A percentile compares a stretch with the other conserved stretches of the same genome.
Conservation (phyloP, 257 asterid species). For the Ligustrum vulgare region DNA sequence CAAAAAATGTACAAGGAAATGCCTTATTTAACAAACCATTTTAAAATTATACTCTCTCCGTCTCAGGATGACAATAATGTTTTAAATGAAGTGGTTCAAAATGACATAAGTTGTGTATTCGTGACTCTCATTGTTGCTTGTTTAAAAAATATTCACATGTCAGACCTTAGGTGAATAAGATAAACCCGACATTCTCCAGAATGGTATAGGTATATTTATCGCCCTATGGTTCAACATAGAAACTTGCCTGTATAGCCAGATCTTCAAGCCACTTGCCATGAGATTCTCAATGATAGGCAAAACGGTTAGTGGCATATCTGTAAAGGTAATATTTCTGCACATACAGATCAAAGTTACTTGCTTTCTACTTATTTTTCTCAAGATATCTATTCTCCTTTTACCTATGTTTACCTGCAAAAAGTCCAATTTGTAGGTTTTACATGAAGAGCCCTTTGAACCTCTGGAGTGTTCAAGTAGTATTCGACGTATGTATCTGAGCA, state of each 20-base stretch:
- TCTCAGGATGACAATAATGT: not conserved
- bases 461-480: conserved; percentile 30
- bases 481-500: conserved; percentile 31
- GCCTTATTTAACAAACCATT: not conserved
- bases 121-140: not conserved
- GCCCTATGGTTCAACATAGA: not conserved
- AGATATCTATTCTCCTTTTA: not conserved
- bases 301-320: conserved; percentile 25
- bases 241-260: conserved; percentile 41
- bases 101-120: not conserved
- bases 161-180: no score
- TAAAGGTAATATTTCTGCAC: conserved; percentile 20
- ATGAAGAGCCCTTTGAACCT: conserved; percentile 39
- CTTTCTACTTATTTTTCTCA: not conserved
- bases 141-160: not conserved
- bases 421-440: conserved; percentile 36
- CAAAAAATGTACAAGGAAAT: not conserved
- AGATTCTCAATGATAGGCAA: conserved; percentile 34
- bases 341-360: not conserved
- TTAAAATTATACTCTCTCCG: not conserved
- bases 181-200: no score
- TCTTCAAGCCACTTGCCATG: conserved; percentile 32
- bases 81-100: not conserved
- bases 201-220: no score
- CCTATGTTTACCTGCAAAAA: conserved; percentile 11